Percentiles rank a stretch among this genome's conserved stretches.
These are phyloP conservation scores for Yarrowia deformans DNA, from an alignment of 805 yeast species.

Conservation along the genomic window DNA sequence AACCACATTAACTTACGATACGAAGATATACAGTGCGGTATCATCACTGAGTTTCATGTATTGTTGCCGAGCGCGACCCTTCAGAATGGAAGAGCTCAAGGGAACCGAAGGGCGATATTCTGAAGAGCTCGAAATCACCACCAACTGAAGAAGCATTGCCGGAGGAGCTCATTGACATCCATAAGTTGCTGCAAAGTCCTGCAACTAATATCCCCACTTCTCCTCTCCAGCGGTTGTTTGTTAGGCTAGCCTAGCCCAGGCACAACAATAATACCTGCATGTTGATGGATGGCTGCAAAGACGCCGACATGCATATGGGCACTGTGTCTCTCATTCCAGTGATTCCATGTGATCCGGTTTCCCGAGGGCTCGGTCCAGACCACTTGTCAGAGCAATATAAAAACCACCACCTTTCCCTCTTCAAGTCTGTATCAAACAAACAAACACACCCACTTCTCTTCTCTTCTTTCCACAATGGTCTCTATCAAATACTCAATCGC, in stretches of 20 bases:
- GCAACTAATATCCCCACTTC: background rate
- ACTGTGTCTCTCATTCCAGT: slow-evolving; percentile 5
- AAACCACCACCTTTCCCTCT: background rate
- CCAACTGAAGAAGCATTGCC: background rate
- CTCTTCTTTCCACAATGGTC: slow-evolving; percentile 18
- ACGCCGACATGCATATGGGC: background rate
- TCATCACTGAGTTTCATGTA: slow-evolving; percentile 8
- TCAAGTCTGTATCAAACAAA: slow-evolving; percentile 3
- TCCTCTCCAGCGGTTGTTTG: background rate
- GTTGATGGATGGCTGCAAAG: background rate
- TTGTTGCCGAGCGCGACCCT: background rate
- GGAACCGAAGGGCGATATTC: background rate
- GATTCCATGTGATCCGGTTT: background rate
- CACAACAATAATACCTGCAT: slow-evolving; percentile 6
- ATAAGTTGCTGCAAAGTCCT: background rate
- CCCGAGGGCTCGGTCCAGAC: background rate
- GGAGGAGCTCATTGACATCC: background rate
- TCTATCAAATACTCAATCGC: slow-evolving; percentile 26
- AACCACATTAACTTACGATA: slow-evolving; percentile 5
- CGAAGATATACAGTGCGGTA: background rate
- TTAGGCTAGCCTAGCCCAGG: background rate
- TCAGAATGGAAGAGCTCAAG: background rate
- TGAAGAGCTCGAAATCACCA: background rate
- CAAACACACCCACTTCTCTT: slow-evolving; percentile 3
- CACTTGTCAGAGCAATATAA: background rate